phyloP scores from a whole-genome alignment of 192 early-diverging fungal species.

The Linnemannia zychae region DNA sequence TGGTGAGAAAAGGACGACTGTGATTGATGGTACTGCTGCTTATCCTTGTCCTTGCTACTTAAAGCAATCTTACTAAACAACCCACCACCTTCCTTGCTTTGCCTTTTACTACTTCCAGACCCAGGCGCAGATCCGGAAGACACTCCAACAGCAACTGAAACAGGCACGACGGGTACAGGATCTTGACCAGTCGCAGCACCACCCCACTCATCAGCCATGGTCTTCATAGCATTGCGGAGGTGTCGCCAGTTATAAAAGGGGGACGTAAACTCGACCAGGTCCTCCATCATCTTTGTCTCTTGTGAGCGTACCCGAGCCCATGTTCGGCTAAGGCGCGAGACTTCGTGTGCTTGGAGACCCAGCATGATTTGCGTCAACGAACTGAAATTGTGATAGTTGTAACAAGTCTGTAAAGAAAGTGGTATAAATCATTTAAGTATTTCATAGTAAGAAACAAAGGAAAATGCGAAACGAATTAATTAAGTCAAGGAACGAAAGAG shows the following conservation, averaged over 20 bases:
- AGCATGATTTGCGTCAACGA: conserved; percentile 72
- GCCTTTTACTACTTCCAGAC: background rate
- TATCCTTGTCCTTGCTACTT: conserved; percentile 16
- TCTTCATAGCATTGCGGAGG: conserved; percentile 67
- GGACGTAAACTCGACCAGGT: conserved; percentile 66
- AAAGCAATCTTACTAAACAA: conserved; percentile 33
- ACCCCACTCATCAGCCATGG: conserved; percentile 67
- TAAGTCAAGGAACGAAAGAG: background rate
- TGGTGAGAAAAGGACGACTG: conserved; percentile 8
- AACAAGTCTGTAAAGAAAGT: conserved; percentile 63
- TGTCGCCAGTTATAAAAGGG: conserved; percentile 70
- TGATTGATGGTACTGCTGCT: conserved; percentile 22
- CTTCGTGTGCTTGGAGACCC: conserved; percentile 67
- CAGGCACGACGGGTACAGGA: background rate
- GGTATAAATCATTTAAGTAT: too few relatives aligned
- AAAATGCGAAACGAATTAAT: background rate
- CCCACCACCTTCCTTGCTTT: background rate
- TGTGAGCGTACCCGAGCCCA: conserved; percentile 63
- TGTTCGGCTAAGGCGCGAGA: conserved; percentile 66
- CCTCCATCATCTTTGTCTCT: conserved; percentile 61
- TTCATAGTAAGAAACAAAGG: too few relatives aligned
- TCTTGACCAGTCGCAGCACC: conserved; percentile 2
- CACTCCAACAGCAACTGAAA: background rate
- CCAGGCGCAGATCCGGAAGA: background rate
- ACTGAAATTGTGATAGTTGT: conserved; percentile 69